phyloP scores from a whole-genome alignment of 2,329 filamentous ascomycete species.

The Epichloe festucae region DNA sequence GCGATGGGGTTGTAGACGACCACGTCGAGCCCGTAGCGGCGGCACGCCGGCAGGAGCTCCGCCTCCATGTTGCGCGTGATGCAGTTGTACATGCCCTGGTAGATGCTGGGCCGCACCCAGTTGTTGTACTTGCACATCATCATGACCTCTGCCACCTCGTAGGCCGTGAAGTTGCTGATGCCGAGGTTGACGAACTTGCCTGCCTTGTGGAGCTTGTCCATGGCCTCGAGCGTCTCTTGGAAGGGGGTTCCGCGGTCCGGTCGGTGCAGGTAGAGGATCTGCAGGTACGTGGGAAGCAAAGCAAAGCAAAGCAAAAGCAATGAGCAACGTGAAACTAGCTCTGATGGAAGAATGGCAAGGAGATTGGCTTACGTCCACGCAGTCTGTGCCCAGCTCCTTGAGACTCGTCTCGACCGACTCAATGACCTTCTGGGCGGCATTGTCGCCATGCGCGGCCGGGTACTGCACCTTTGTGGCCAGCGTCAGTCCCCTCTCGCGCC shows the following conservation, averaged over 20 bases:
- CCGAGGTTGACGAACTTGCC: conserved; percentile 76
- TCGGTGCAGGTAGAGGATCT: conserved; percentile 26
- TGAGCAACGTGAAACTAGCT: not conserved
- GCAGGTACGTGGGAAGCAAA: not conserved
- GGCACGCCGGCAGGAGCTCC: conserved; percentile 61
- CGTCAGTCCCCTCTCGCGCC: conserved; percentile 66
- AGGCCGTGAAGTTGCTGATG: conserved; percentile 74
- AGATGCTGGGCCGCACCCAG: conserved; percentile 75
- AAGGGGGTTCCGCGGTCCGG: conserved; percentile 56
- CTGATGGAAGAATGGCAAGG: no score
- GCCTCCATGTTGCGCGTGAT: conserved; percentile 64
- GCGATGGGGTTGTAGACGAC: conserved; percentile 76
- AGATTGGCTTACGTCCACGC: conserved; percentile 53
- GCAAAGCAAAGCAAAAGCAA: no score
- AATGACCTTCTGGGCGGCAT: conserved; percentile 46
- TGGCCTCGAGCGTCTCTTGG: conserved; percentile 62
- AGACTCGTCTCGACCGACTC: conserved; percentile 55
- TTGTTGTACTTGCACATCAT: conserved; percentile 65
- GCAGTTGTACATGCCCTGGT: conserved; percentile 79
- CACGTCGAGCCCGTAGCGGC: conserved; percentile 63
- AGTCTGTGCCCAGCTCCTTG: conserved; percentile 58
- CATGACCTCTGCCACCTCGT: conserved; percentile 76
- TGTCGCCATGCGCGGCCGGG: conserved; percentile 25
- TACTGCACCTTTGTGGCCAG: conserved; percentile 68
- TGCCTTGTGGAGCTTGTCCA: conserved; percentile 71